These are phyloP conservation scores for Cladosporium sp. DNA, from an alignment of 2,329 filamentous ascomycete genomes.

Conservation along the genomic window DNA sequence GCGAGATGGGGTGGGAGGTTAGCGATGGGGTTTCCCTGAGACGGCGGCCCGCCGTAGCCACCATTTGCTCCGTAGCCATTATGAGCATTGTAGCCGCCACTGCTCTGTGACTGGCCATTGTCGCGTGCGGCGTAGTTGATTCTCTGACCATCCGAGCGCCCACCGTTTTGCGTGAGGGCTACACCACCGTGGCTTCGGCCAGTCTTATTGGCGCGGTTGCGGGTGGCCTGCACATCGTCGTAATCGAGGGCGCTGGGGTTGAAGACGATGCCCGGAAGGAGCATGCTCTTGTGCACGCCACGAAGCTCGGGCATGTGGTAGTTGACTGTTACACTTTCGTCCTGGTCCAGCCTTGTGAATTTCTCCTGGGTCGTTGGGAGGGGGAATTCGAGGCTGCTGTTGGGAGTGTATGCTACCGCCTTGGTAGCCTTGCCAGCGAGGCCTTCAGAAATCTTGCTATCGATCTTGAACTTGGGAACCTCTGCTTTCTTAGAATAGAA, in stretches of 20 bases:
- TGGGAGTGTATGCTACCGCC: slow-evolving; percentile 77
- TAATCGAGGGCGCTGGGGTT: slow-evolving; percentile 67
- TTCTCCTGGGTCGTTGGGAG: slow-evolving; percentile 68
- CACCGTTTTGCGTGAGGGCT: slow-evolving; percentile 49
- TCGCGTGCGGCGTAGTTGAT: slow-evolving; percentile 50
- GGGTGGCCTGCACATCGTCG: slow-evolving; percentile 69
- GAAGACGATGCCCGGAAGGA: slow-evolving; percentile 76
- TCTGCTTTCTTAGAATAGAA: slow-evolving; percentile 91
- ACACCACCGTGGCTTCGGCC: slow-evolving; percentile 69
- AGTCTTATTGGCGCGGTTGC: slow-evolving; percentile 58
- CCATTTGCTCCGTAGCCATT: slow-evolving; percentile 22
- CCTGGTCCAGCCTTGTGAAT: slow-evolving; percentile 63
- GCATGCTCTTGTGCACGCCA: slow-evolving; percentile 85
- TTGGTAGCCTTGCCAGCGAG: slow-evolving; percentile 77
- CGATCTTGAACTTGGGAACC: slow-evolving; percentile 59
- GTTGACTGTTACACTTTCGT: slow-evolving; percentile 81
- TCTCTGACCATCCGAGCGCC: slow-evolving; percentile 42
- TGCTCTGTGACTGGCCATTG: slow-evolving; percentile 20
- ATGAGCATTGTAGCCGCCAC: slow-evolving; percentile 21
- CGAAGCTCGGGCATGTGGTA: slow-evolving; percentile 74
- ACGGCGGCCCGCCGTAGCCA: slow-evolving; percentile 15
- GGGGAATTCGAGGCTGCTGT: slow-evolving; percentile 74
- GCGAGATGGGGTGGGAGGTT: slow-evolving; percentile 31
- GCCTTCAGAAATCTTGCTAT: slow-evolving; percentile 69
- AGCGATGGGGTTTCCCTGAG: slow-evolving; percentile 17